These are phyloP conservation scores for Rhododendron griersonianum DNA, from an alignment of 148 eudicot genomes.

Conservation along the genomic window DNA sequence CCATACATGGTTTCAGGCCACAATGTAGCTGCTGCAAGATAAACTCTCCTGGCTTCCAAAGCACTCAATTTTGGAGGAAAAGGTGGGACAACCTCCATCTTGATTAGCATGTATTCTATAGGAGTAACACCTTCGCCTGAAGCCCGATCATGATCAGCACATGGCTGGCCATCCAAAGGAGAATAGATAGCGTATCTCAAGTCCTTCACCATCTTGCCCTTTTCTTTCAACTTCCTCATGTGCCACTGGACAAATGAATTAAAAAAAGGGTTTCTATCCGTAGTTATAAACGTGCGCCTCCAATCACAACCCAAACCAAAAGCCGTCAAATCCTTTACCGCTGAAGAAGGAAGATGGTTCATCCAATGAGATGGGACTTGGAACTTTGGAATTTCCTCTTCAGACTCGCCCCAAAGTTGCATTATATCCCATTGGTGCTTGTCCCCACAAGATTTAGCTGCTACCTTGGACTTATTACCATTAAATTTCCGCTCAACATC, in stretches of 20 bases:
- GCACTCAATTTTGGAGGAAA: too few species aligned
- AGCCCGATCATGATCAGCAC: conserved; percentile 93
- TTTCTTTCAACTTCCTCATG: conserved; percentile 62
- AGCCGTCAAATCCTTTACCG: conserved; percentile 74
- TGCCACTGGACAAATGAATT: conserved; percentile 88
- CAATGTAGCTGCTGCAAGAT: too few species aligned
- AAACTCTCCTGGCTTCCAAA: too few species aligned
- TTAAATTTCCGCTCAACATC: conserved; percentile 32
- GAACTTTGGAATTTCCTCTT: conserved; percentile 58
- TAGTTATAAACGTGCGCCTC: conserved; percentile 84
- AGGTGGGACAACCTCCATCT: too few species aligned
- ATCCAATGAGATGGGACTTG: conserved; percentile 70
- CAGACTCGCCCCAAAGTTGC: conserved; percentile 70
- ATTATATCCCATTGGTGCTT: conserved; percentile 92
- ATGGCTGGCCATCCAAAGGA: conserved; percentile 85
- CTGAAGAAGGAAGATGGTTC: conserved; percentile 60
- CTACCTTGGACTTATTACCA: conserved; percentile 81
- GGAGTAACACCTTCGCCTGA: conserved; percentile 94
- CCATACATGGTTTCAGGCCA: too few species aligned
- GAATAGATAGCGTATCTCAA: conserved; percentile 66
- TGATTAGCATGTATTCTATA: conserved; percentile 58
- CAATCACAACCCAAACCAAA: conserved; percentile 84
- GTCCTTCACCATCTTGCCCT: conserved; percentile 79
- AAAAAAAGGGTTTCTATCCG: conserved; percentile 68
- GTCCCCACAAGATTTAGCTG: conserved; percentile 62